Conservation (phyloP, 306 rosid species). For the Pterocarpus santalinus region DNA sequence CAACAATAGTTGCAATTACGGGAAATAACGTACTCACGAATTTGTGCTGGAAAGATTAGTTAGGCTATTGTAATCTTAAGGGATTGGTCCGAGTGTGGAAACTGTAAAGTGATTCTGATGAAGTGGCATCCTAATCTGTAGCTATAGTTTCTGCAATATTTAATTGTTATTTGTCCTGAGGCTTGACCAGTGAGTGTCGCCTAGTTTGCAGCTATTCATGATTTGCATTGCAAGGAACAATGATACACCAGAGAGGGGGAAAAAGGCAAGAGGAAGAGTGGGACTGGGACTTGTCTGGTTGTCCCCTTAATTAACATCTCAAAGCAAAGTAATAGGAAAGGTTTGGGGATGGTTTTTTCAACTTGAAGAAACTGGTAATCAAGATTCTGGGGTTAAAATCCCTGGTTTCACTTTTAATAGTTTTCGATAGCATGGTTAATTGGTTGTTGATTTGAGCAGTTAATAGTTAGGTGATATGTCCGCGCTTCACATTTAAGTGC, state of each 20-base stretch:
- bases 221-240: conserved; percentile 64
- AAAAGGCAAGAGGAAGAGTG: conserved; percentile 53
- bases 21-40: conserved; percentile 30
- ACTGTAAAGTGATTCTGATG: conserved; percentile 23
- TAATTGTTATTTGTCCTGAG: conserved; percentile 41
- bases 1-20: conserved; percentile 43
- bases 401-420: background rate
- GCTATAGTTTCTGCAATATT: conserved; percentile 26
- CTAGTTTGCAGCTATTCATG: conserved; percentile 27
- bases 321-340: conserved; percentile 49
- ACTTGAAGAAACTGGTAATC: background rate
- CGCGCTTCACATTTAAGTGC: background rate
- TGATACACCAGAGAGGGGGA: conserved; percentile 44
- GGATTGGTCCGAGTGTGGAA: conserved; percentile 16
- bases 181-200: conserved; percentile 28
- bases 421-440: background rate
- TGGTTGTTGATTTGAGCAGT: background rate
- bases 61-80: background rate
- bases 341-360: conserved; percentile 20
- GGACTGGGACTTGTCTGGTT: conserved; percentile 44
- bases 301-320: conserved; percentile 50
- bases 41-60: conserved; percentile 22
- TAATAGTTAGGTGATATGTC: conserved; percentile 33
- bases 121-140: conserved; percentile 57
- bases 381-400: background rate